Evolutionary conservation across 2,329 filamentous ascomycete species (phyloP).

Genomic region (Verticillium nonalfalfae): DNA sequence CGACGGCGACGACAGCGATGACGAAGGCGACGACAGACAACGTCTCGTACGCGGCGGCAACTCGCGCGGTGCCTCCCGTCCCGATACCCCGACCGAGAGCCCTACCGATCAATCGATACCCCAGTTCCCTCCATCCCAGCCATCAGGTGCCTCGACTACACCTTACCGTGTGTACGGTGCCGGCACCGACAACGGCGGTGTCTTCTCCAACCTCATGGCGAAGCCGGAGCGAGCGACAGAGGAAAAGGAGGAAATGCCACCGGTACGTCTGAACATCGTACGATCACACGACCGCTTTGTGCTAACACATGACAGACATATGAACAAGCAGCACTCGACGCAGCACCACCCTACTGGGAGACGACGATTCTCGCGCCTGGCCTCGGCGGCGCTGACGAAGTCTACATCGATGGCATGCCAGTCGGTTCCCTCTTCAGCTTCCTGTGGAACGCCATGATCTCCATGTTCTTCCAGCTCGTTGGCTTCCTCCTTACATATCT

Average conservation of each 20-base stretch:
- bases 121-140: slow-evolving; percentile 16
- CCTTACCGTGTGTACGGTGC: slow-evolving; percentile 59
- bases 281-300: neutral
- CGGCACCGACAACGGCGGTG: slow-evolving; percentile 80
- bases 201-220: slow-evolving; percentile 91
- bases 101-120: slow-evolving; percentile 10
- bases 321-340: slow-evolving; percentile 94
- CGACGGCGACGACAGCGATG: slow-evolving; percentile 68
- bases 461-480: slow-evolving; percentile 93
- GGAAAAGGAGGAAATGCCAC: slow-evolving; percentile 82
- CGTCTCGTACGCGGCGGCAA: slow-evolving; percentile 70
- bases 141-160: slow-evolving; percentile 17
- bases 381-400: slow-evolving; percentile 83
- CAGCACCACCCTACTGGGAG: slow-evolving; percentile 97
- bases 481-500: slow-evolving; percentile 98
- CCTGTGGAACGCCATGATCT: slow-evolving; percentile 92
- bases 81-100: slow-evolving; percentile 10
- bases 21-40: slow-evolving; percentile 76
- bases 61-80: slow-evolving; percentile 11
- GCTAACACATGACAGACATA: slow-evolving; percentile 63
- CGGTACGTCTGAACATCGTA: slow-evolving; percentile 52
- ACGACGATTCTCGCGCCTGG: slow-evolving; percentile 95
- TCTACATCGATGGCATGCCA: slow-evolving; percentile 93
- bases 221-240: slow-evolving; percentile 79
- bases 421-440: slow-evolving; percentile 85